Conservation (phyloP, 192 early-diverging fungal genomes). For the Thamnidium elegans region DNA sequence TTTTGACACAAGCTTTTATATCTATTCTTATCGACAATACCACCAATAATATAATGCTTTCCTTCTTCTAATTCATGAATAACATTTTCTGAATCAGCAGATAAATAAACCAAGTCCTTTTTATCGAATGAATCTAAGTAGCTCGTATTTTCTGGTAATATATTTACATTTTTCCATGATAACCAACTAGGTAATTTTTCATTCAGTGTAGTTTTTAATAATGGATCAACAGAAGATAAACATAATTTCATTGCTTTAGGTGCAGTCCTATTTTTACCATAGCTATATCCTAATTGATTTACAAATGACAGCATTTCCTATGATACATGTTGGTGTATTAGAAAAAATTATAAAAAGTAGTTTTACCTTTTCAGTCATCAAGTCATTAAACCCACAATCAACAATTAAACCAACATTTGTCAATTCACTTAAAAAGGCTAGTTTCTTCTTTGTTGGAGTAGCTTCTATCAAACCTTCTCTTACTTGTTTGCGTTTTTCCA, state of each 20-base stretch:
- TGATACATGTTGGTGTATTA: background rate
- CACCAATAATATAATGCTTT: conserved; percentile 89
- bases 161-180: conserved; percentile 38
- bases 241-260: conserved; percentile 52
- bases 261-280: conserved; percentile 61
- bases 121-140: conserved; percentile 45
- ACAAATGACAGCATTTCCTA: conserved; percentile 68
- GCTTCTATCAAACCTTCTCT: conserved; percentile 35
- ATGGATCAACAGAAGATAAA: conserved; percentile 53
- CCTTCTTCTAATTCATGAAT: conserved; percentile 64
- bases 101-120: conserved; percentile 78
- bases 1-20: conserved; percentile 76
- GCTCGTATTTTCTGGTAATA: conserved; percentile 8
- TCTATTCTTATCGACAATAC: conserved; percentile 93
- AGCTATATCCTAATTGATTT: conserved; percentile 73
- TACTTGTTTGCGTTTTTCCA: conserved; percentile 47
- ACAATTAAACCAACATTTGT: conserved; percentile 65
- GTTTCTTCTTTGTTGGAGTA: conserved; percentile 12
- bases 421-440: conserved; percentile 10
- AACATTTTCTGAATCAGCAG: conserved; percentile 80
- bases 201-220: conserved; percentile 31
- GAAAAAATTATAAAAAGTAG: background rate
- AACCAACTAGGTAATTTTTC: conserved; percentile 33
- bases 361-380: conserved; percentile 72
- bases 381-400: conserved; percentile 76